These are phyloP conservation scores for Porphyrellus cyaneotinctus DNA, from an alignment of 768 basidiomycete species.

Conservation along the genomic window DNA sequence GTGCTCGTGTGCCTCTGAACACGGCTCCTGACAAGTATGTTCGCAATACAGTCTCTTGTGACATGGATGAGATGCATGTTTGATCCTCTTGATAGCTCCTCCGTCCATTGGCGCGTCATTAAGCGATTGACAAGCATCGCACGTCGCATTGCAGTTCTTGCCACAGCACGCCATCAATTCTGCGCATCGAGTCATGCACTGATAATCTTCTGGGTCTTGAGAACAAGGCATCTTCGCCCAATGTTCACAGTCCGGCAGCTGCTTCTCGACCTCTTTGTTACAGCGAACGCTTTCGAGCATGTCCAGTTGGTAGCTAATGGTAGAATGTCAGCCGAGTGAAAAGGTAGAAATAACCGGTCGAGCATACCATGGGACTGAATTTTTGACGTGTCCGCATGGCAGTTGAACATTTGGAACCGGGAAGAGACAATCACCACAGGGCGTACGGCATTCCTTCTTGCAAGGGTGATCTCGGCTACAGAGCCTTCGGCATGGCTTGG, in stretches of 20 bases:
- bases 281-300: conserved; percentile 44
- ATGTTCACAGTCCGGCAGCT: conserved; percentile 54
- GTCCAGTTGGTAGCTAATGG: conserved; percentile 43
- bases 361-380: conserved; percentile 48
- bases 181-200: conserved; percentile 42
- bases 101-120: neutral
- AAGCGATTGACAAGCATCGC: conserved; percentile 44
- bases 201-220: conserved; percentile 35
- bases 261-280: conserved; percentile 38
- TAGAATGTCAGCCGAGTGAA: neutral
- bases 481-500: conserved; percentile 45
- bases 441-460: conserved; percentile 42
- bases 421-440: conserved; percentile 54
- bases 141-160: conserved; percentile 44
- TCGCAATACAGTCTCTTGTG: conserved; percentile 50
- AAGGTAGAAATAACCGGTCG: neutral
- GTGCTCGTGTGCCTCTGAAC: conserved; percentile 50
- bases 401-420: conserved; percentile 43
- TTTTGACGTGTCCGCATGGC: conserved; percentile 53
- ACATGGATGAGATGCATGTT: conserved; percentile 48
- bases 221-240: conserved; percentile 44
- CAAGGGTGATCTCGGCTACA: conserved; percentile 61
- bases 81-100: conserved; percentile 21
- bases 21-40: conserved; percentile 47
- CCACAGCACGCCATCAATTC: conserved; percentile 51